Evolutionary conservation across 2,329 filamentous ascomycete species (phyloP).

Genomic region (Gnomoniopsis smithogilvyi): DNA sequence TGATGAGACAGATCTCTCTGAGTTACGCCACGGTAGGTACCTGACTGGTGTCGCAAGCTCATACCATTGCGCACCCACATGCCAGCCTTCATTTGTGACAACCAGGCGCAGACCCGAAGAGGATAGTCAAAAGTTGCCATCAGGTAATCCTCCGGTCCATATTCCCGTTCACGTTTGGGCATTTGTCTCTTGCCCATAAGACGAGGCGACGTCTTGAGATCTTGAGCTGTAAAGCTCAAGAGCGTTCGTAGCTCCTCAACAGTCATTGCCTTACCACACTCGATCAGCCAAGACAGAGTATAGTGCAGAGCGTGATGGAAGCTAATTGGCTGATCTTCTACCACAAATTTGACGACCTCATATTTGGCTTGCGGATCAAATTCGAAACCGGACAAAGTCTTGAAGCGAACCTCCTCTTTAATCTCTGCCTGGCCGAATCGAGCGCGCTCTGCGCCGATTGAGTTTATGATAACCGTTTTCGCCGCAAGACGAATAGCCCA

Average conservation of each 20-base stretch:
- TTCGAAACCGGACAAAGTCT: conserved; percentile 72
- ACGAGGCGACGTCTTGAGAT: conserved; percentile 63
- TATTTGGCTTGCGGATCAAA: conserved; percentile 65
- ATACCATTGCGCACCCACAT: conserved; percentile 99
- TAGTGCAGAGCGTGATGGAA: conserved; percentile 98
- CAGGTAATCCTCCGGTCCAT: conserved; percentile 71
- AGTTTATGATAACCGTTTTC: conserved; percentile 83
- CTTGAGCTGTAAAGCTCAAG: conserved; percentile 67
- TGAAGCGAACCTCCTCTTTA: conserved; percentile 82
- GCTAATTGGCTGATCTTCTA: conserved; percentile 88
- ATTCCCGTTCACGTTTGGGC: conserved; percentile 53
- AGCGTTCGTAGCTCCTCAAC: conserved; percentile 64
- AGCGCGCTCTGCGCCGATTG: conserved; percentile 80
- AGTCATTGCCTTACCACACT: conserved; percentile 76
- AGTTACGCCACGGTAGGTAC: conserved; percentile 84
- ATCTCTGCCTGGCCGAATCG: conserved; percentile 86
- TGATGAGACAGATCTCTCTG: conserved; percentile 93
- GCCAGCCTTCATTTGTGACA: conserved; percentile 95
- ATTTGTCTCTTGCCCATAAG: conserved; percentile 59
- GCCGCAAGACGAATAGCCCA: conserved; percentile 73
- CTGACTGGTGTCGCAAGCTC: conserved; percentile 90
- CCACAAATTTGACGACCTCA: conserved; percentile 78
- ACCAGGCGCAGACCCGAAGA: conserved; percentile 88
- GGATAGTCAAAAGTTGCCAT: conserved; percentile 91
- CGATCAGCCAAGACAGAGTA: conserved; percentile 91